A percentile compares a stretch with the other conserved stretches of the same genome.
Evolutionary conservation across 2,329 filamentous ascomycete species (phyloP).

Genomic region (Epichloe elymi): DNA sequence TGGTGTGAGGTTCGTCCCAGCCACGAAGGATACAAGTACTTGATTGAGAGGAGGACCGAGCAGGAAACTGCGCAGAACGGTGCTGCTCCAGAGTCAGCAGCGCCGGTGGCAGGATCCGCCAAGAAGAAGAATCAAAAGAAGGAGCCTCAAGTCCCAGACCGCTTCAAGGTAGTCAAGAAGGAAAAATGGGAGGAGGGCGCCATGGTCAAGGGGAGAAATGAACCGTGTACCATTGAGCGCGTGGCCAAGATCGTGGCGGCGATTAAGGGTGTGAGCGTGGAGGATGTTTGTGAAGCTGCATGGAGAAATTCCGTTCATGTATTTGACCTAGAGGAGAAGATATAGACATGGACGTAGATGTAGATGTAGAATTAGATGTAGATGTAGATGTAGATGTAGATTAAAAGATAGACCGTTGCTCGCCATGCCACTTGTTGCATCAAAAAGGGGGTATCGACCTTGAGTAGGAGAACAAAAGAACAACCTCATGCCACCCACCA

Average conservation of each 20-base stretch:
- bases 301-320: constrained; percentile 73
- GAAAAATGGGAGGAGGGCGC: constrained; percentile 80
- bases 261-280: constrained; percentile 66
- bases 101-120: constrained; percentile 10
- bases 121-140: constrained; percentile 40
- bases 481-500: constrained; percentile 7
- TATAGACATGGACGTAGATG: not conserved
- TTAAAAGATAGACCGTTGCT: not conserved
- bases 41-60: constrained; percentile 29
- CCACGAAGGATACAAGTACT: constrained; percentile 70
- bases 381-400: not conserved
- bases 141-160: constrained; percentile 52
- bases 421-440: not conserved
- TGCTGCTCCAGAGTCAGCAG: constrained; percentile 5
- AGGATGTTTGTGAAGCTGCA: constrained; percentile 75
- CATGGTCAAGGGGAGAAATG: constrained; percentile 92
- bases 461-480: constrained; percentile 2
- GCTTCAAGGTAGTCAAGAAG: constrained; percentile 84
- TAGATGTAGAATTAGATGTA: not conserved
- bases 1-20: constrained; percentile 92
- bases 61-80: constrained; percentile 15
- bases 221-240: constrained; percentile 73
- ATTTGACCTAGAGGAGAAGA: constrained; percentile 48
- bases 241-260: constrained; percentile 82
- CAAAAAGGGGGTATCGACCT: constrained; percentile 17